Base-by-base conservation (phyloP, 129 eudicot genomes). In the Chrysanthemum seticuspe region DNA sequence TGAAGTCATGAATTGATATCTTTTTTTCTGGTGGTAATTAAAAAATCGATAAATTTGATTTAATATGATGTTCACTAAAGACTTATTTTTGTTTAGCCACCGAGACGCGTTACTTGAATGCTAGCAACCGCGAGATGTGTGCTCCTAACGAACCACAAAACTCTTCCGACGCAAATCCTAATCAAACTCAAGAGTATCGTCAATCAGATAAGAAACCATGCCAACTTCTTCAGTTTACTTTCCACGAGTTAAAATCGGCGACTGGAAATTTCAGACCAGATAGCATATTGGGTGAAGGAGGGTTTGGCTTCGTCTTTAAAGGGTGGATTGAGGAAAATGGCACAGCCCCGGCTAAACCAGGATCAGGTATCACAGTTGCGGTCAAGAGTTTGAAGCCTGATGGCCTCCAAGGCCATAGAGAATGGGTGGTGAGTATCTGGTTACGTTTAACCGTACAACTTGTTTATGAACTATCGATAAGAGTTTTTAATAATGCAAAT, bases 251-350 rank as follows among this genome's bases (percentile, higher is more conserved):
- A 52, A 92, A 92, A 78, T 78, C 95, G 10, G 98, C 98, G 25
- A 92, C 98, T 0, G 98, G 98, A 19, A 92, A 89, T 69, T 92
- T 92, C 75, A 87, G 98, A 76, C 98, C 98, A 0, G 98, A 89
- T 62, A 92, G 98, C 80, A 92, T 92, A 68, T 87, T 92, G 16
- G 98, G 98, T 48, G 98, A 92, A 80, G 98, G 98, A 48, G 98
- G 98, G 14, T 92, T 92, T 13, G 98, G 98, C 34, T 92, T 76
- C 25, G 98, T 92, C 2, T 92, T 92, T 70, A 92, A 92, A 81
- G 98, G 98, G 3, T 92, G 98, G 98, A 89, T 92, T 59, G 98
- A 92, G 78, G 98, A 89, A 72, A 92, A 92, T 74, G 91, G 98
- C n/a, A 92, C 98, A 11, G 86, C 87, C 12, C 95, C 98, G 2